Base-by-base conservation (phyloP, 768 basidiomycete species). In the Termitomyces heimii region DNA sequence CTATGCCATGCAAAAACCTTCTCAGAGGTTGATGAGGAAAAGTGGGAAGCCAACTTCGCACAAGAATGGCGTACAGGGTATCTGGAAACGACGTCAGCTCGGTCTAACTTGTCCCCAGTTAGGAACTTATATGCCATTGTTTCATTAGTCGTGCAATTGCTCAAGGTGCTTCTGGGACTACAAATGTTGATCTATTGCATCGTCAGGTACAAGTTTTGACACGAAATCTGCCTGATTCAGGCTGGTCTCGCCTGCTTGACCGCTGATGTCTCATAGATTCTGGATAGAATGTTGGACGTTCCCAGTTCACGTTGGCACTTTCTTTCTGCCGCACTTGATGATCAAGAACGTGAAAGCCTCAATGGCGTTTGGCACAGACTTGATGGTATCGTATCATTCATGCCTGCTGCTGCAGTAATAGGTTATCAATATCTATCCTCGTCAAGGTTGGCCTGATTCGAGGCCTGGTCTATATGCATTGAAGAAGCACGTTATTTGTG, bases 361-460 rank as follows among this genome's bases (percentile, higher is more conserved):
- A 82, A 77, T 12, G 62, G 75, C 2, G 67, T 76, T 3, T 88
- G 87, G 87, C 87, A 89, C 65, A 66, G 77, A n/a, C 66, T 88
- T 2, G 65, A 78, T 12, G 81, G 85, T 79, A 16, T 24, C n/a
- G 85, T 79, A 16, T 24, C n/a, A 10, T 20, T 20, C 12, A 40
- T 20, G 8, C 49, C 9, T 34, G 44, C 34, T 18, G 3, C 47
- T 43, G 48, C 37, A 22, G 60, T 20, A 28, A 59, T n/a, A 13
- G 29, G n/a, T 42, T 1, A 48, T 20, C 13, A 18, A 16, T 37
- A 39, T 44, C 28, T 26, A 26, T 54, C 40, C 8, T n/a, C 31
- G 20, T 28, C 13, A 58, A 85, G 86, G 76, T 3, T 88, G 85
- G 81, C 74, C 80, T 3, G 86, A 88, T 62, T 63, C 78, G 5